These are phyloP conservation scores for Sanghuangporus baumii DNA, from an alignment of 1,284 basidiomycete genomes.

Conservation along the genomic window DNA sequence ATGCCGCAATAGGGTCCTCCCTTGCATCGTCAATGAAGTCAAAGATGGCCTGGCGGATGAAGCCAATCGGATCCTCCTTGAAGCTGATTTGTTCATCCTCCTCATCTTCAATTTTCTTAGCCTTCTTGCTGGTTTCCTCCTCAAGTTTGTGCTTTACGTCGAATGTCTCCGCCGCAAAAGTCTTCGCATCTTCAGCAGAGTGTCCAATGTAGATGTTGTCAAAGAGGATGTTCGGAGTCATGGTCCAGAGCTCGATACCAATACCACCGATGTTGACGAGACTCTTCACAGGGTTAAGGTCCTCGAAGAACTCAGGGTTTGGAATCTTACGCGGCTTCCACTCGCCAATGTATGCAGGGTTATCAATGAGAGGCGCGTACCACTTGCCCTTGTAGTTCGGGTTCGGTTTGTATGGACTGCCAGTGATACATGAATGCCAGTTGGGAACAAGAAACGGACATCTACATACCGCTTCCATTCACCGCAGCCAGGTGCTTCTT, in stretches of 20 bases:
- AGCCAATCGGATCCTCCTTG: conserved; percentile 70
- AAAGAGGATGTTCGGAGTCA: conserved; percentile 96
- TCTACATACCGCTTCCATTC: conserved; percentile 71
- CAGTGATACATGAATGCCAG: conserved; percentile 14
- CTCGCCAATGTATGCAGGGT: conserved; percentile 95
- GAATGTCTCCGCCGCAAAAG: conserved; percentile 80
- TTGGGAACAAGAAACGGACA: neutral
- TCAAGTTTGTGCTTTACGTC: conserved; percentile 77
- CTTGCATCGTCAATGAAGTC: conserved; percentile 71
- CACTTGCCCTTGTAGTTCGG: conserved; percentile 95
- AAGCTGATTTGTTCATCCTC: conserved; percentile 53
- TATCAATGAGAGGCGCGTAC: conserved; percentile 90
- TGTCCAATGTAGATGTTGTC: conserved; percentile 93
- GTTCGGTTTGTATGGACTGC: conserved; percentile 82
- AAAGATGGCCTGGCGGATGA: conserved; percentile 71
- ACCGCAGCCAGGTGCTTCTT: conserved; percentile 89
- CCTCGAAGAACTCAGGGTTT: conserved; percentile 94
- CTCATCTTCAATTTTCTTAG: conserved; percentile 40
- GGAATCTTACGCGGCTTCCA: conserved; percentile 91
- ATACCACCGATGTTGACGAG: conserved; percentile 88
- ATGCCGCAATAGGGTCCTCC: conserved; percentile 66
- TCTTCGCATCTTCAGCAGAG: conserved; percentile 77
- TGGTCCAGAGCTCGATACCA: conserved; percentile 97
- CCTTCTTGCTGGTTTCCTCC: conserved; percentile 44
- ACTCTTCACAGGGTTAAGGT: conserved; percentile 76